These are phyloP conservation scores for Trypanosoma rangeli DNA, from an alignment of 208 protist genomes.

Conservation along the genomic window DNA sequence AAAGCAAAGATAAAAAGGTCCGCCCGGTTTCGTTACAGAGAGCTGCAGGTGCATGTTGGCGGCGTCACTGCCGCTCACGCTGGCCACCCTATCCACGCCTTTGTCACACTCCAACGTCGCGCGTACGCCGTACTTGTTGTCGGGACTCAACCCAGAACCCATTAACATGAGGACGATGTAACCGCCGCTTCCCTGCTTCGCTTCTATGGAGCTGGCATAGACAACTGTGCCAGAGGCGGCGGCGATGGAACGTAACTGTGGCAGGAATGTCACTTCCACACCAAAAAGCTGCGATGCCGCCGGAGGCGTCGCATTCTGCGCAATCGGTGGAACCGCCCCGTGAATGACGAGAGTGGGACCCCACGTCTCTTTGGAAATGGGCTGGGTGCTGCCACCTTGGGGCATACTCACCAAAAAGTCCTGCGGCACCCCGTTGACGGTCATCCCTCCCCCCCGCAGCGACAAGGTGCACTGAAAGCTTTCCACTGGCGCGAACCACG, in stretches of 20 bases:
- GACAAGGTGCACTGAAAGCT: conserved; percentile 44
- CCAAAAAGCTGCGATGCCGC: conserved; percentile 5
- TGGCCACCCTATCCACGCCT: conserved; percentile 20
- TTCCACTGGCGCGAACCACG: conserved; percentile 59
- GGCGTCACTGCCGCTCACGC: conserved; percentile 19
- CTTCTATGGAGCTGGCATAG: conserved; percentile 11
- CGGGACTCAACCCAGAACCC: conserved; percentile 61
- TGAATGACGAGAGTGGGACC: conserved; percentile 8
- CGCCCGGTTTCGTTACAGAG: conserved; percentile 32
- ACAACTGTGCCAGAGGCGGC: conserved; percentile 11
- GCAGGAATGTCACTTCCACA: conserved; percentile 13
- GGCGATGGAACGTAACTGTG: conserved; percentile 8
- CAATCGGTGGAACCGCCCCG: conserved; percentile 7
- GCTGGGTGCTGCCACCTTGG: conserved; percentile 41
- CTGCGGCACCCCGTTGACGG: conserved; percentile 56
- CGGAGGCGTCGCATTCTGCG: background rate
- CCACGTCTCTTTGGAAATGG: conserved; percentile 17
- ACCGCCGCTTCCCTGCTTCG: background rate
- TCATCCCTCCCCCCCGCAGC: conserved; percentile 41
- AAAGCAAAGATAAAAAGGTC: conserved; percentile 64
- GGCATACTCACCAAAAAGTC: conserved; percentile 62
- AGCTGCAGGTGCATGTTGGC: conserved; percentile 35
- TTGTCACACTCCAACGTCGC: conserved; percentile 31
- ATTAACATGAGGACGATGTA: conserved; percentile 11
- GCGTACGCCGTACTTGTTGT: conserved; percentile 59